Percentiles rank a stretch among this genome's conserved stretches.
Evolutionary conservation across 306 rosid species (phyloP).

Genomic region (Lupinus albus): DNA sequence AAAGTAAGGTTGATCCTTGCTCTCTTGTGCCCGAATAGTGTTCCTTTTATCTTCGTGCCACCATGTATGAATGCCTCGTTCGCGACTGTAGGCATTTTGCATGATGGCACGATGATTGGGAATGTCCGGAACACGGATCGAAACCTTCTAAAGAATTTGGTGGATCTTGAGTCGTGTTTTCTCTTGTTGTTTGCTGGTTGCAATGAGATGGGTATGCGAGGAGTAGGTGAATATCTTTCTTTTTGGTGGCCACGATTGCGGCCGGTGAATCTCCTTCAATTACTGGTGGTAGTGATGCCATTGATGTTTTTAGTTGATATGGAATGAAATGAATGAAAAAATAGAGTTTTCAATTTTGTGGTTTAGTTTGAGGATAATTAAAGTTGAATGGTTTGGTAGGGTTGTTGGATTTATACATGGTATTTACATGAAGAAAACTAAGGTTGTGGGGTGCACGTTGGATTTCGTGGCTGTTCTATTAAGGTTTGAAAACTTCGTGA

Average conservation of each 20-base stretch:
- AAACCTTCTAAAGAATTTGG: slow-evolving; percentile 47
- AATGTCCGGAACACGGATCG: slow-evolving; percentile 63
- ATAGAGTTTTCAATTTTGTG: neutral
- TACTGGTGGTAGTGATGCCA: slow-evolving; percentile 26
- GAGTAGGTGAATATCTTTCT: too few species aligned
- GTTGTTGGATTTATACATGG: slow-evolving; percentile 7
- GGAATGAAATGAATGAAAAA: neutral
- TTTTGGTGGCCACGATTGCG: too few species aligned
- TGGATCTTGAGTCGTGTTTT: slow-evolving; percentile 44
- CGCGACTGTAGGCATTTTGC: slow-evolving; percentile 48
- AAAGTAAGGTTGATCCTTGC: slow-evolving; percentile 68
- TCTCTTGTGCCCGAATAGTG: slow-evolving; percentile 67
- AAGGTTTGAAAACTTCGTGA: slow-evolving; percentile 33
- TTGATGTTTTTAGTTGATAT: slow-evolving; percentile 7
- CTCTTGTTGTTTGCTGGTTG: slow-evolving; percentile 62
- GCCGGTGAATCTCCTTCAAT: too few species aligned
- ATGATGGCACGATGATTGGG: slow-evolving; percentile 72
- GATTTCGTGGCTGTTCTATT: slow-evolving; percentile 25
- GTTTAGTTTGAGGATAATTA: slow-evolving; percentile 11
- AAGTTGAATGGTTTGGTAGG: slow-evolving; percentile 24
- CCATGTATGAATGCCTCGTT: slow-evolving; percentile 56
- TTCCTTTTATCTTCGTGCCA: slow-evolving; percentile 67
- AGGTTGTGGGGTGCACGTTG: slow-evolving; percentile 48
- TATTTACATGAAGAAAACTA: slow-evolving; percentile 36
- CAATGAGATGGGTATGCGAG: slow-evolving; percentile 48